Evolutionary conservation across 768 basidiomycete species (phyloP), one percentile per base, ranked within the genome.

Genomic region (Coprinopsis marcescibilis): DNA sequence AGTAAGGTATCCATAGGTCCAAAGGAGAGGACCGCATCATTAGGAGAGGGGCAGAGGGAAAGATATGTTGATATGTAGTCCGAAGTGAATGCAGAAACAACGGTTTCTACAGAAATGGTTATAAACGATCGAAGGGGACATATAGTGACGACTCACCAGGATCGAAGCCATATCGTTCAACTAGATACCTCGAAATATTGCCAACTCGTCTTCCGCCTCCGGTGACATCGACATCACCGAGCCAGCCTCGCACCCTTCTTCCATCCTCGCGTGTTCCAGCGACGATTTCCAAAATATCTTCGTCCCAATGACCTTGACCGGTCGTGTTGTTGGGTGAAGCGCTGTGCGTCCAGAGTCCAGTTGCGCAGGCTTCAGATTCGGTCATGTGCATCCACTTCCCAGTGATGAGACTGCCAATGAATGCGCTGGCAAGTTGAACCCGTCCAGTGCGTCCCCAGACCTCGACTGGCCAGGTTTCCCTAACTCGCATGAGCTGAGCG

Each of bases 111-210:
- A 42, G 10, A 19, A 14, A 14, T 2, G 19, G 26, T 27, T 40
- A 27, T 24, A 33, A 49, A 40, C 26, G 30, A 19, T 24, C 19
- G 3, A 29, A 8, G 43, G n/a, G 19, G 32, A 38, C 32, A 60
- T 61, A 10, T 38, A 30, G 0, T 7, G 34, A 20, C 38, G 19
- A 49, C 67, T 15, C 50, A 86, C 84, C 85, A 52, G 81, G 66
- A 51, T 87, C 85, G 52, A 93, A 89, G 4, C 87, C 85, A 60
- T 81, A 91, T 42, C 89, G 75, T 37, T 90, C 87, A 24, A 81
- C 80, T 33, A 90, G 72, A 57, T 89, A 91, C 57, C 81, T 70
- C 2, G 85, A 81, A 17, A 90, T 69, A 48, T 73, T 80, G 5
- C 84, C 86, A 2, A 76, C 67, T 36, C 80, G 76, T 50, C 80